Percentiles rank a stretch among this genome's conserved stretches.
phyloP scores from a whole-genome alignment of 257 asterid genomes.

The Lavandula angustifolia region DNA sequence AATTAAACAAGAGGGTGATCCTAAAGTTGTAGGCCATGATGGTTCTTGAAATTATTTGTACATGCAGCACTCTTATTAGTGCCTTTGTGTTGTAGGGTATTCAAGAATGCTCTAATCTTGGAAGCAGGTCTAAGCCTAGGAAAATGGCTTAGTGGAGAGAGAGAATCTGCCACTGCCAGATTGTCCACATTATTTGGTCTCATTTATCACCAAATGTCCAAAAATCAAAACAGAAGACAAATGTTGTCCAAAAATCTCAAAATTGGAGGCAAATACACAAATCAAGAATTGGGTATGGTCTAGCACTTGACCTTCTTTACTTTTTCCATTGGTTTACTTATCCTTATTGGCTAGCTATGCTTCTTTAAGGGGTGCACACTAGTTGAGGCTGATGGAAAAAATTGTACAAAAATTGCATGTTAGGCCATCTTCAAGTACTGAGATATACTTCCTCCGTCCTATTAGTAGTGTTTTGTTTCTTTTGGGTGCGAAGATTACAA shows the following conservation, averaged over 20 bases:
- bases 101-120: constrained; percentile 38
- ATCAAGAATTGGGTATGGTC: constrained; percentile 35
- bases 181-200: constrained; percentile 56
- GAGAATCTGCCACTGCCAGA: constrained; percentile 41
- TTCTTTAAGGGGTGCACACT: constrained; percentile 37
- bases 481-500: too few relatives aligned
- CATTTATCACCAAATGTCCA: constrained; percentile 29
- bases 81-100: constrained; percentile 26
- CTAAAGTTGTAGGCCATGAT: background rate
- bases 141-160: constrained; percentile 38
- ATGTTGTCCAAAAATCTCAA: background rate
- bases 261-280: constrained; percentile 36
- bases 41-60: too few relatives aligned
- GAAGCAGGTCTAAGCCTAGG: constrained; percentile 26
- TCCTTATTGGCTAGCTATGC: constrained; percentile 32
- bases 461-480: too few relatives aligned
- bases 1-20: background rate
- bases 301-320: constrained; percentile 6
- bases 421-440: background rate
- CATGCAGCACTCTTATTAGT: constrained; percentile 32
- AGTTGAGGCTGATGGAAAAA: constrained; percentile 26
- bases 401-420: background rate
- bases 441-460: too few relatives aligned
- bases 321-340: background rate
- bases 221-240: constrained; percentile 3